Evolutionary conservation across 2,329 filamentous ascomycete genomes (phyloP), one percentile per base, ranked within the genome.

Genomic region (Cladophialophora immunda): DNA sequence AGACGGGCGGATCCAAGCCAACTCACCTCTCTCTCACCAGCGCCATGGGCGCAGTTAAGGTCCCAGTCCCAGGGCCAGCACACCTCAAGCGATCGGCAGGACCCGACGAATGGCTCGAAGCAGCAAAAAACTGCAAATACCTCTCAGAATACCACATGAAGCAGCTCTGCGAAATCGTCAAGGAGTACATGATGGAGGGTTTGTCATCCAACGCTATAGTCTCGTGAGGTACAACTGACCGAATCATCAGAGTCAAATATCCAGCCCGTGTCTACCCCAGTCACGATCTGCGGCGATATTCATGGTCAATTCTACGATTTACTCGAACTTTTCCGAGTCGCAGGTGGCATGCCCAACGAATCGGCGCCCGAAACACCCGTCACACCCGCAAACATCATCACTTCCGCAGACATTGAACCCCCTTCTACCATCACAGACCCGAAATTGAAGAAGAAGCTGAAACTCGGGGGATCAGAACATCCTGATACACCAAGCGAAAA

Each of bases 141-240:
- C 87, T 99, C 60, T 95, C 95, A 58, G 95, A 99, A 81, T 83
- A 90, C 69, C 93, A 96, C 76, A 99, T 99, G 95, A 99, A 99
- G 85, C 92, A 97, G 80, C 86, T 99, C 57, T 99, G 95, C 79
- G 95, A 99, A 83, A 97, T 97, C 78, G 95, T 98, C 68, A 99
- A 99, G 84, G 95, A 98, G 81, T 96, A 93, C 72, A 86, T 99
- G 75, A 99, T 99, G 95, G 95, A 99, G 85, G 93, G 93, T 95
- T 78, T 73, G 82, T 75, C 71, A 41, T 50, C 55, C 47, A 13
- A 52, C 38, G 7, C 29, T 36, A 8, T 19, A 29, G 9, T 52
- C 41, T 41, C 53, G 34, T 58, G 30, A 65, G 32, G 17, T 53
- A 22, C 32, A 25, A 63, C 55, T 69, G 50, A 69, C 62, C 25